Conservation (phyloP, 2,329 filamentous ascomycete genomes). For the Cercospora zeina region DNA sequence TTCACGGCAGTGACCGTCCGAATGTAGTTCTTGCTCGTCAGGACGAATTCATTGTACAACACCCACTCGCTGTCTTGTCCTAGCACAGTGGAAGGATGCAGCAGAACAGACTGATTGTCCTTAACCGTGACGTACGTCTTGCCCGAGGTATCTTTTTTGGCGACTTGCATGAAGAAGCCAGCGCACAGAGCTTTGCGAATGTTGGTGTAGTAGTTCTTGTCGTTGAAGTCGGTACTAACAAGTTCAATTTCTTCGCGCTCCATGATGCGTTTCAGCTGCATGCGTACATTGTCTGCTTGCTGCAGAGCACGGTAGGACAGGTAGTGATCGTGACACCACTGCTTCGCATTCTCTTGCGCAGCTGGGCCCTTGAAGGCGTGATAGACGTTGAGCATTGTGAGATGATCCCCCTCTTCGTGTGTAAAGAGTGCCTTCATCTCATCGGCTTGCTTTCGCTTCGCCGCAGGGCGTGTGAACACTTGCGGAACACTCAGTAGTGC, state of each 20-base stretch:
- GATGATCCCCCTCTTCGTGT: slow-evolving; percentile 89
- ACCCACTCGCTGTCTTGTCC: slow-evolving; percentile 93
- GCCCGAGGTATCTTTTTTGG: slow-evolving; percentile 82
- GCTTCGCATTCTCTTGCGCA: slow-evolving; percentile 71
- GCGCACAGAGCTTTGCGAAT: slow-evolving; percentile 88
- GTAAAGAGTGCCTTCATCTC: slow-evolving; percentile 96
- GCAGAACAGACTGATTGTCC: slow-evolving; percentile 88
- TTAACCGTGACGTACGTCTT: slow-evolving; percentile 96
- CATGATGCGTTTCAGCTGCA: slow-evolving; percentile 94
- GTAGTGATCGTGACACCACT: slow-evolving; percentile 98
- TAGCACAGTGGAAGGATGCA: slow-evolving; percentile 91
- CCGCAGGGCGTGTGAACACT: slow-evolving; percentile 84
- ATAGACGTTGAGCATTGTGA: slow-evolving; percentile 96
- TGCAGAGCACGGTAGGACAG: slow-evolving; percentile 83
- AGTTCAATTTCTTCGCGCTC: slow-evolving; percentile 85
- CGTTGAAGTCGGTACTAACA: slow-evolving; percentile 82
- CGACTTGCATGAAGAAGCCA: slow-evolving; percentile 99
- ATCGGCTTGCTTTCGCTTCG: slow-evolving; percentile 84
- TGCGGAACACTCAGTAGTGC: slow-evolving; percentile 92
- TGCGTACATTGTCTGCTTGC: slow-evolving; percentile 89
- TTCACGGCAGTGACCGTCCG: slow-evolving; percentile 88
- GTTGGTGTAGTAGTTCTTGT: slow-evolving; percentile 98
- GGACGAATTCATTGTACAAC: slow-evolving; percentile 95
- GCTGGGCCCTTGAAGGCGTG: slow-evolving; percentile 86
- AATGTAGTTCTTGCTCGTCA: slow-evolving; percentile 98